A percentile compares a stretch with the other conserved stretches of the same genome.
These are phyloP conservation scores for Agapanthus africanus DNA, from an alignment of 106 monocot species.

Conservation along the genomic window DNA sequence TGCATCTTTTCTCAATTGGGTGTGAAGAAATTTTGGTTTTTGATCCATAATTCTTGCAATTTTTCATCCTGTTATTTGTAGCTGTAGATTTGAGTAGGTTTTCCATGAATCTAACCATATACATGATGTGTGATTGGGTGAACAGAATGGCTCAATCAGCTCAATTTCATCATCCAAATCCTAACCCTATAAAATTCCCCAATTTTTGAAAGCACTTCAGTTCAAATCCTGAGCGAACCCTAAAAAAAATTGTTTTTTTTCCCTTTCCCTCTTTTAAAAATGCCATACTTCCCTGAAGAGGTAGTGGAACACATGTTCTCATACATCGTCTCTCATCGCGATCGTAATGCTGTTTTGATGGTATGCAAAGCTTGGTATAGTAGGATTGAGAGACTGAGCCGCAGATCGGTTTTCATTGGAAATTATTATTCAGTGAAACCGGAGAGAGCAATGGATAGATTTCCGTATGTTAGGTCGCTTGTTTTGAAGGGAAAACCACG, in stretches of 20 bases:
- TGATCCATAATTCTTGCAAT: neutral
- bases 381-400: slow-evolving; percentile 11
- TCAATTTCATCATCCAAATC: neutral
- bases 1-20: slow-evolving; percentile 11
- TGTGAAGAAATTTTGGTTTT: slow-evolving; percentile 5
- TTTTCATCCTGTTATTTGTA: neutral
- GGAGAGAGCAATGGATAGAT: slow-evolving; percentile 6
- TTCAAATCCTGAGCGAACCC: neutral
- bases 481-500: slow-evolving; percentile 13
- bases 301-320: slow-evolving; percentile 12
- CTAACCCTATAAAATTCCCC: neutral
- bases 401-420: slow-evolving; percentile 8
- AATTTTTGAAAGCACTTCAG: neutral
- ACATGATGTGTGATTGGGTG: neutral
- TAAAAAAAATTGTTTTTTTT: neutral
- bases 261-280: neutral
- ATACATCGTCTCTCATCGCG: neutral
- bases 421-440: slow-evolving; percentile 14
- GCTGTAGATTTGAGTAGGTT: neutral
- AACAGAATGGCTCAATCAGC: no score
- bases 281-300: slow-evolving; percentile 20
- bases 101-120: neutral
- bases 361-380: slow-evolving; percentile 12
- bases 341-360: slow-evolving; percentile 10
- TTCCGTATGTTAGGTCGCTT: slow-evolving; percentile 2